phyloP scores from a whole-genome alignment of 2,329 filamentous ascomycete genomes.

The Colletotrichum spinosum region DNA sequence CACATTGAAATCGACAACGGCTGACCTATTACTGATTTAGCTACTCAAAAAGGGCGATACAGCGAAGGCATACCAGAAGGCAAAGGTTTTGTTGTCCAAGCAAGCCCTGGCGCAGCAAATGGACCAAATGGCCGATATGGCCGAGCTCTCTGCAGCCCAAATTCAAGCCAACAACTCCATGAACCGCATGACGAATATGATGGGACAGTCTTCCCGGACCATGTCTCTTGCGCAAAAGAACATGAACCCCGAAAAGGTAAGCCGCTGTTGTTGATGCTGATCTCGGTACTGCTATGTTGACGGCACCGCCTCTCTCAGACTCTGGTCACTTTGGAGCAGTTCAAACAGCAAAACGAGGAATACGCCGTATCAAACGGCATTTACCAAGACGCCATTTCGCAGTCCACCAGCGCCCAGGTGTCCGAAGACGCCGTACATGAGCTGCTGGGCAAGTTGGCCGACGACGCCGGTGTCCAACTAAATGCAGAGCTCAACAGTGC shows the following conservation, averaged over 20 bases:
- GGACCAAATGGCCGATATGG: conserved; percentile 74
- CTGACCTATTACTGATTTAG: conserved; percentile 35
- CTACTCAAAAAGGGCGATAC: conserved; percentile 73
- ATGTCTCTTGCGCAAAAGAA: conserved; percentile 69
- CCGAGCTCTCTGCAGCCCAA: conserved; percentile 69
- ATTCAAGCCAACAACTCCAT: conserved; percentile 74
- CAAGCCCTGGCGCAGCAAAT: conserved; percentile 72
- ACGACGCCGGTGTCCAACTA: conserved; percentile 88
- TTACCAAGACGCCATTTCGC: conserved; percentile 87
- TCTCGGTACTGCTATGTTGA: background rate
- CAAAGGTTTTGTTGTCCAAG: conserved; percentile 71
- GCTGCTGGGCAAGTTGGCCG: conserved; percentile 85
- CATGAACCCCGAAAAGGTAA: conserved; percentile 68
- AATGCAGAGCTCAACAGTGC: conserved; percentile 76
- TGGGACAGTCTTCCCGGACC: conserved; percentile 68
- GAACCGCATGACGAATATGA: conserved; percentile 75
- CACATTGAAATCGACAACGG: too few relatives aligned
- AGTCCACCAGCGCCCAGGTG: conserved; percentile 79
- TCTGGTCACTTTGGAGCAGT: conserved; percentile 70
- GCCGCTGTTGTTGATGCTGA: conserved; percentile 24
- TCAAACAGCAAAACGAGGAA: conserved; percentile 72
- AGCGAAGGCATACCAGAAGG: conserved; percentile 72
- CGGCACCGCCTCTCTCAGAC: conserved; percentile 52
- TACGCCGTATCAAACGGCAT: conserved; percentile 76
- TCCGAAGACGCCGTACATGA: conserved; percentile 88